phyloP scores from a whole-genome alignment of 495 filamentous ascomycete genomes.

The Penicillium angulare region DNA sequence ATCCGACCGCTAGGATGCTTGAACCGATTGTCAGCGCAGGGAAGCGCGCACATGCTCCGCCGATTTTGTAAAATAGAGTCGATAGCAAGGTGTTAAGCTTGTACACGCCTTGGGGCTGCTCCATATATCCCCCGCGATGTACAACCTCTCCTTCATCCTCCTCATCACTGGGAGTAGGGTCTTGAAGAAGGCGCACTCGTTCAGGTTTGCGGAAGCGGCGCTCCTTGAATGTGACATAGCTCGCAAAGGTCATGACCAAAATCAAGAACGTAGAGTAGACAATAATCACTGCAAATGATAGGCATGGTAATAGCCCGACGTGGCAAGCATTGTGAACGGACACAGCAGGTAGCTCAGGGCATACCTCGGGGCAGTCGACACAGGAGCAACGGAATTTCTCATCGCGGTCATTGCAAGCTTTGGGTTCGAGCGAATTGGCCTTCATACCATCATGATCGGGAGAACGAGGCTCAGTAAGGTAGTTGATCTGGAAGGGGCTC shows the following conservation, averaged over 20 bases:
- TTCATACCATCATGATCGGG: slow-evolving; percentile 60
- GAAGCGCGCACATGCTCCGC: slow-evolving; percentile 74
- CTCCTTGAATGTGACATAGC: slow-evolving; percentile 71
- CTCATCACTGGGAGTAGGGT: slow-evolving; percentile 79
- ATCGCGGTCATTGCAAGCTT: slow-evolving; percentile 85
- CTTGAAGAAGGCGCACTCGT: slow-evolving; percentile 79
- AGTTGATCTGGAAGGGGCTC: slow-evolving; percentile 97
- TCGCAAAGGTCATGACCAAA: slow-evolving; percentile 63
- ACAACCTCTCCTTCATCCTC: slow-evolving; percentile 79
- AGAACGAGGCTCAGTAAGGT: slow-evolving; percentile 57
- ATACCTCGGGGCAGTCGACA: slow-evolving; percentile 84
- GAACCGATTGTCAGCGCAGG: slow-evolving; percentile 76
- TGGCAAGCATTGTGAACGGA: slow-evolving; percentile 65
- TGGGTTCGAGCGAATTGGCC: slow-evolving; percentile 62
- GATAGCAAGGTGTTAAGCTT: slow-evolving; percentile 75
- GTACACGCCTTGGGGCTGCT: slow-evolving; percentile 69
- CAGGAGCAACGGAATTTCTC: slow-evolving; percentile 85
- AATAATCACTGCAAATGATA: slow-evolving; percentile 88
- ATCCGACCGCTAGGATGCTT: slow-evolving; percentile 65
- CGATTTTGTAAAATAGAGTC: slow-evolving; percentile 77
- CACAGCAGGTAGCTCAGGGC: slow-evolving; percentile 75
- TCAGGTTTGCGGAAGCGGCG: slow-evolving; percentile 73
- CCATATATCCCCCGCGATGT: slow-evolving; percentile 64
- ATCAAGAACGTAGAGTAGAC: slow-evolving; percentile 76
- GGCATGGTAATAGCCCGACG: slow-evolving; percentile 82